Evolutionary conservation across 805 yeast species (phyloP).

Genomic region (Myxozyma sirexii): DNA sequence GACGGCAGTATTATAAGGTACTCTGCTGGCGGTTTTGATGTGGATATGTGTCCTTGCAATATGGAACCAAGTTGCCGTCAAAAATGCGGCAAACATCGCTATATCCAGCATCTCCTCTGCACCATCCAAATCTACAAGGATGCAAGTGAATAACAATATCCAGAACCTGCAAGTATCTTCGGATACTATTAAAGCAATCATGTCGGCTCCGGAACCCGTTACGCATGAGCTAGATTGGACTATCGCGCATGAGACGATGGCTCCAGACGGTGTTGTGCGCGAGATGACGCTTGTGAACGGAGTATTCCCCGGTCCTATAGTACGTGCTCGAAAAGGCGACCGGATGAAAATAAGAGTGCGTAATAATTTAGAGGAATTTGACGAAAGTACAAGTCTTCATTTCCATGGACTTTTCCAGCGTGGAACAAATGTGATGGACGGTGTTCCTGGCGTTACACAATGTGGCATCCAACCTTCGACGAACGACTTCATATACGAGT

Average conservation of each 20-base stretch:
- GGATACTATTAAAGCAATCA: neutral
- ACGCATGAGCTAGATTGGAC: conserved; percentile 15
- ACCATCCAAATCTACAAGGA: neutral
- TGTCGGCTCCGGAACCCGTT: neutral
- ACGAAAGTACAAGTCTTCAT: conserved; percentile 49
- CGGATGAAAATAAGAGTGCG: conserved; percentile 44
- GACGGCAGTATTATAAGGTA: too few species aligned
- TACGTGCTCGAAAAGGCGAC: conserved; percentile 48
- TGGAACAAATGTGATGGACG: conserved; percentile 56
- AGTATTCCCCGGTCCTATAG: conserved; percentile 54
- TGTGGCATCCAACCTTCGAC: conserved; percentile 51
- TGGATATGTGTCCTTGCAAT: neutral
- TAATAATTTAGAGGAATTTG: conserved; percentile 42
- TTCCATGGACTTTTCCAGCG: conserved; percentile 57
- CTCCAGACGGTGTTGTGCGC: conserved; percentile 46
- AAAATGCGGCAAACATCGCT: neutral
- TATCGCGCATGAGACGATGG: neutral
- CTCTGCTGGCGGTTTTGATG: neutral
- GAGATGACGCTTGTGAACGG: conserved; percentile 48
- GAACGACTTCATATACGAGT: conserved; percentile 47
- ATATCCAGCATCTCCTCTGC: neutral
- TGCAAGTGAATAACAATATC: neutral
- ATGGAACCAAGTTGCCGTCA: neutral
- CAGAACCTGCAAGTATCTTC: conserved; percentile 11
- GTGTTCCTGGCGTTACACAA: conserved; percentile 56